Conservation (phyloP, 73 alveolate species). For the Symbiodinium natans region DNA sequence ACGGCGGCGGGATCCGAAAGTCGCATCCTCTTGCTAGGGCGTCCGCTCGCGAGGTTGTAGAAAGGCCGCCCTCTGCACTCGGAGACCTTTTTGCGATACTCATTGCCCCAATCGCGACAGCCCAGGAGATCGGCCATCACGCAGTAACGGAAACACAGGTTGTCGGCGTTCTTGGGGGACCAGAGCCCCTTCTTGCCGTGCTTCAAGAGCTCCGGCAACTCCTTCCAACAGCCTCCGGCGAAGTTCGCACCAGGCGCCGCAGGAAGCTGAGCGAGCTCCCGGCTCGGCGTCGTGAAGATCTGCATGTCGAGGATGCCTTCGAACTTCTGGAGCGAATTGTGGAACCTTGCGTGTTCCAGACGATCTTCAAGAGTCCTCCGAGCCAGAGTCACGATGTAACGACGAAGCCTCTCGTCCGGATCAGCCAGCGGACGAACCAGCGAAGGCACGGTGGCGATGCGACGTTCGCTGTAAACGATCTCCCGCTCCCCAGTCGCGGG, state of each 20-base stretch:
- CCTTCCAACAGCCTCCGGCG: background rate
- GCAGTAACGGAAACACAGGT: background rate
- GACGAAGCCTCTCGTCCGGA: background rate
- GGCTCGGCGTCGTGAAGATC: background rate
- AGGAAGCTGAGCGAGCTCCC: background rate
- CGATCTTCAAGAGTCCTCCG: background rate
- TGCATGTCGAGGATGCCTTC: background rate
- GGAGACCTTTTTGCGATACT: background rate
- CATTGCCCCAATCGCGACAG: background rate
- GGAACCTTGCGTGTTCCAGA: background rate
- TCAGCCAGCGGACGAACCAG: background rate
- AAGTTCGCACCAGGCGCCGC: background rate
- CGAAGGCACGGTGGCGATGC: background rate
- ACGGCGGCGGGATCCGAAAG: background rate
- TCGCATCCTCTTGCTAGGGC: background rate
- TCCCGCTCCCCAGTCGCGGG: background rate
- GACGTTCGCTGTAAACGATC: too few species aligned
- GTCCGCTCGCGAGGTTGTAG: background rate
- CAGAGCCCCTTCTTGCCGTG: background rate
- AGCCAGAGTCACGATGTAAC: background rate
- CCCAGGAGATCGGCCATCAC: background rate
- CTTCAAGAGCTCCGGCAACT: background rate
- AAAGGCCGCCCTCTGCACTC: background rate
- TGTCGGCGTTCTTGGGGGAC: background rate
- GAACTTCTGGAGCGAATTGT: background rate